Base-by-base conservation (phyloP, 805 yeast species). In the Candida saitoana region DNA sequence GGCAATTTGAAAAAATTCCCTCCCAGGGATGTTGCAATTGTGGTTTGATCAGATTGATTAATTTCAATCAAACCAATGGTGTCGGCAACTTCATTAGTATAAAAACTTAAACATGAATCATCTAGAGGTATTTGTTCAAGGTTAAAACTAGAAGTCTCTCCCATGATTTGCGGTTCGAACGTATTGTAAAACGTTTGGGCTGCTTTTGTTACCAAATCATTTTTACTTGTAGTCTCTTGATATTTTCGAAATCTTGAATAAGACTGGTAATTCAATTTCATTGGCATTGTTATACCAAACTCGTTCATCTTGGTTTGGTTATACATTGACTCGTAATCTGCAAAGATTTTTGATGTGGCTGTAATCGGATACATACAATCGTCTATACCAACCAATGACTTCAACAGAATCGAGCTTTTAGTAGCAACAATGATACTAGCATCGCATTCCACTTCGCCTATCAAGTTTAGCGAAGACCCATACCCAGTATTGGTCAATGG, bases 1-100 rank as follows among this genome's bases (percentile, higher is more conserved):
- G 72, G 70, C 1, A 63, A 46, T 45, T 76, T 75, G 52, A 74
- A 67, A 44, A 74, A 60, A 41, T 74, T 72, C 0, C 83, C 83
- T 1, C 83, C 83, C 0, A 81, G 76, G 1, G 80, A 76, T 0
- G 72, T 53, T 0, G 70, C 74, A 24, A 50, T 47, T 18, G 25
- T 55, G 5, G 54, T 56, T 14, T 24, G 36, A 18, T 25, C 34
- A 3, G 16, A 17, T 3, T 38, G 38, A 22, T 39, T 11, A 22
- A 47, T 33, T 2, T 67, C 54, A 3, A 67, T 50, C 2, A 70
- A 47, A 0, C 81, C 81, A 15, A 76, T 61, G 0, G 80, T 76
- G 49, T 76, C 82, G 6, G 62, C 48, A 4, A 69, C 56, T 22
- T 22, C 27, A 11, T 22, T 22, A 11, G 27, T 22, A 22, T 22